phyloP scores from a whole-genome alignment of 345 rosid species.

The Heritiera littoralis region DNA sequence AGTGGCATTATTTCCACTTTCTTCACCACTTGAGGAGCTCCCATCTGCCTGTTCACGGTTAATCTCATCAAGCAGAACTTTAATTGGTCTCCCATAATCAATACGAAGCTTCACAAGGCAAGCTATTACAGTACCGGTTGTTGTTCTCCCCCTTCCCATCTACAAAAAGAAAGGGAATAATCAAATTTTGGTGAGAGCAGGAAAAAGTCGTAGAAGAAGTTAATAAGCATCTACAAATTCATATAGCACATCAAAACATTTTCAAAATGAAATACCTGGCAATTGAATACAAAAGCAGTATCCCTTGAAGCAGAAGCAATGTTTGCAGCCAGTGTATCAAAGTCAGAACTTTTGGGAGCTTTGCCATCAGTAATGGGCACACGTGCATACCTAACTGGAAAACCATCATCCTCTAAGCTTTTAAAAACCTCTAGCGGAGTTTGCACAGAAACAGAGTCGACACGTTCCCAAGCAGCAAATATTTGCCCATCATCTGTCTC shows the following conservation, averaged over 20 bases:
- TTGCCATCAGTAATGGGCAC: slow-evolving; percentile 98
- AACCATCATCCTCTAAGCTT: slow-evolving; percentile 81
- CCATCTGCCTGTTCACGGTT: slow-evolving; percentile 65
- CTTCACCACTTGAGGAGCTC: slow-evolving; percentile 92
- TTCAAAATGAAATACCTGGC: slow-evolving; percentile 64
- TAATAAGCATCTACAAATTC: slow-evolving; percentile 12
- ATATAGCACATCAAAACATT: slow-evolving; percentile 16
- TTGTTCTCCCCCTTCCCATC: slow-evolving; percentile 99
- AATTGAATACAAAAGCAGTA: slow-evolving; percentile 93
- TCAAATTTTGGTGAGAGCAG: background rate
- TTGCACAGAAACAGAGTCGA: slow-evolving; percentile 68
- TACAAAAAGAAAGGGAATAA: slow-evolving; percentile 34
- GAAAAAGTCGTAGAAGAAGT: background rate
- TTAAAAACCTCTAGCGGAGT: slow-evolving; percentile 92
- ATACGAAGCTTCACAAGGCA: slow-evolving; percentile 93
- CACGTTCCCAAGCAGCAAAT: slow-evolving; percentile 91
- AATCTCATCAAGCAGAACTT: slow-evolving; percentile 57
- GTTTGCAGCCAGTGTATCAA: slow-evolving; percentile 74
- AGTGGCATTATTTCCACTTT: slow-evolving; percentile 53
- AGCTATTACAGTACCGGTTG: slow-evolving; percentile 97
- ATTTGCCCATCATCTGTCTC: slow-evolving; percentile 84
- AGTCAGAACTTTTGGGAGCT: slow-evolving; percentile 97
- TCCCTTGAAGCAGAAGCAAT: slow-evolving; percentile 88
- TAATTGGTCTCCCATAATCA: slow-evolving; percentile 84
- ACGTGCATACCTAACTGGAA: slow-evolving; percentile 83